Evolutionary conservation across 1,284 basidiomycete species (phyloP).

Genomic region (Athelia psychrophila): DNA sequence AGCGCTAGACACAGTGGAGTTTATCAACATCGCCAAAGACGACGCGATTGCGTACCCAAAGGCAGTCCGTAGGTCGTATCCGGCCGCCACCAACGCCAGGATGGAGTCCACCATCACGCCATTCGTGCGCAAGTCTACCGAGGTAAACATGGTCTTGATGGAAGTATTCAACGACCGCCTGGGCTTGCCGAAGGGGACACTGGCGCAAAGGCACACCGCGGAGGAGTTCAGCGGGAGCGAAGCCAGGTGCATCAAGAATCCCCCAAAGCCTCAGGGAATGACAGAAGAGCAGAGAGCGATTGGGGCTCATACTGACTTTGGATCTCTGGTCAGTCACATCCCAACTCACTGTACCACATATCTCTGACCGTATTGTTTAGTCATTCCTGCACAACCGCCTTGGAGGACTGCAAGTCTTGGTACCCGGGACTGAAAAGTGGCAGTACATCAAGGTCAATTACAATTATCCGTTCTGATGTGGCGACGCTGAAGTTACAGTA

Average conservation of each 20-base stretch:
- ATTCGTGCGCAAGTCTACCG: constrained; percentile 56
- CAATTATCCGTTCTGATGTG: neutral
- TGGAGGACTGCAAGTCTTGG: constrained; percentile 70
- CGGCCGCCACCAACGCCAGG: constrained; percentile 43
- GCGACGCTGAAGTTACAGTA: neutral
- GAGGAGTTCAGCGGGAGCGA: constrained; percentile 57
- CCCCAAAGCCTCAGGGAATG: constrained; percentile 29
- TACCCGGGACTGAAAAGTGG: constrained; percentile 62
- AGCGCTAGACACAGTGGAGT: constrained; percentile 53
- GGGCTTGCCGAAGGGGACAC: constrained; percentile 47
- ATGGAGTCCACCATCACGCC: constrained; percentile 50
- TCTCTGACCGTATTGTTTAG: neutral
- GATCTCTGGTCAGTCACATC: constrained; percentile 27
- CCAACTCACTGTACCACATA: neutral
- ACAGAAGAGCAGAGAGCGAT: constrained; percentile 31
- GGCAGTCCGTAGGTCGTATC: constrained; percentile 51
- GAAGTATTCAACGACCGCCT: constrained; percentile 55
- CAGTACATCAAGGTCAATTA: constrained; percentile 58
- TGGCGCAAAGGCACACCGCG: constrained; percentile 43
- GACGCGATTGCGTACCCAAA: constrained; percentile 58
- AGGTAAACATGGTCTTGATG: constrained; percentile 53
- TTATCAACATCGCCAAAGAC: constrained; percentile 67
- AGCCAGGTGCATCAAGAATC: constrained; percentile 53
- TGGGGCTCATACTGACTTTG: constrained; percentile 59
- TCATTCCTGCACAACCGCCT: constrained; percentile 68